Conservation (phyloP, 2,329 filamentous ascomycete species). For the Apiospora pterosperma region DNA sequence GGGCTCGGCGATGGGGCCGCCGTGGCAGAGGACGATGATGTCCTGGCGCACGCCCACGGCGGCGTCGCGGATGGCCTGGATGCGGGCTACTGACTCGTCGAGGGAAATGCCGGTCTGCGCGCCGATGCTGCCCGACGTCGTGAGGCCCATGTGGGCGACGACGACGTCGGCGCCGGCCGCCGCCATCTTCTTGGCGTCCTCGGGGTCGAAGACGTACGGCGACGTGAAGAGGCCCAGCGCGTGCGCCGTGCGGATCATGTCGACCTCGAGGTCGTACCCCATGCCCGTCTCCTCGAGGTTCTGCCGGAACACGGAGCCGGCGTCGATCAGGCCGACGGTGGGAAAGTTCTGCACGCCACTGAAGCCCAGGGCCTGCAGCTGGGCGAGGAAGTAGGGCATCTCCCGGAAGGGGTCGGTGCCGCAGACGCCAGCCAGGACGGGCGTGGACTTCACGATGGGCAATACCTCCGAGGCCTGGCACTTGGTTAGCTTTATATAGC, state of each 20-base stretch:
- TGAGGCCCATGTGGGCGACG: slow-evolving; percentile 67
- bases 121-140: slow-evolving; percentile 62
- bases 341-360: slow-evolving; percentile 72
- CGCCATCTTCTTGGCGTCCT: slow-evolving; percentile 61
- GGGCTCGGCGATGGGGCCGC: slow-evolving; percentile 63
- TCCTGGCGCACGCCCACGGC: slow-evolving; percentile 53
- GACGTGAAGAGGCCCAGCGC: slow-evolving; percentile 61
- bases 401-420: slow-evolving; percentile 66
- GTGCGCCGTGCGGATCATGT: slow-evolving; percentile 60
- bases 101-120: slow-evolving; percentile 58
- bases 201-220: slow-evolving; percentile 65
- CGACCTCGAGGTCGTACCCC: slow-evolving; percentile 64
- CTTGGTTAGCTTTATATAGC: not conserved
- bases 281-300: slow-evolving; percentile 72
- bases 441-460: slow-evolving; percentile 59
- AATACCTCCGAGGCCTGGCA: slow-evolving; percentile 60
- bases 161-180: slow-evolving; percentile 63
- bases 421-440: slow-evolving; percentile 68
- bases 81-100: slow-evolving; percentile 59
- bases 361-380: slow-evolving; percentile 62
- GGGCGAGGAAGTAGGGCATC: slow-evolving; percentile 56
- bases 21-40: slow-evolving; percentile 67
- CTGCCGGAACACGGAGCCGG: slow-evolving; percentile 51
- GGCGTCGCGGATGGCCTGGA: slow-evolving; percentile 63
- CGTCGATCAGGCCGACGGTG: slow-evolving; percentile 69